Evolutionary conservation across 2,329 filamentous ascomycete species (phyloP).

Genomic region (Endothia cerciana): DNA sequence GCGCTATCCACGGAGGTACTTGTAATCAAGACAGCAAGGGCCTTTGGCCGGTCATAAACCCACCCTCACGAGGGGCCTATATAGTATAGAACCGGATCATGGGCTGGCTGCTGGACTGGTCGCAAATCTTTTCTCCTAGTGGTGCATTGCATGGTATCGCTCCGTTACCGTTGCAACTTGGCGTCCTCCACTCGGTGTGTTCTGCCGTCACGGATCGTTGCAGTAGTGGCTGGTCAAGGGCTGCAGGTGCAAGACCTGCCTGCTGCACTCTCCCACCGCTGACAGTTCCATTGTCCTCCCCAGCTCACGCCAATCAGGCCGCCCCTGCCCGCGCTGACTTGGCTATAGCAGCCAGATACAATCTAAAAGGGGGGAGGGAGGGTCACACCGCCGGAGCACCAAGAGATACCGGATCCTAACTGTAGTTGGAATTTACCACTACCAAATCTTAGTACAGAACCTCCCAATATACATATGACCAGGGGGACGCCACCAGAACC

Average conservation of each 20-base stretch:
- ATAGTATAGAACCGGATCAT: slow-evolving; percentile 3
- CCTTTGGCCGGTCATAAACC: background rate
- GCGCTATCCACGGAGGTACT: no score
- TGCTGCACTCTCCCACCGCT: slow-evolving; percentile 8
- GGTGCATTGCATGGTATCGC: slow-evolving; percentile 23
- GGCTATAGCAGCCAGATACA: background rate
- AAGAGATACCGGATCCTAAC: background rate
- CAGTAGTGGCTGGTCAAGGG: slow-evolving; percentile 27
- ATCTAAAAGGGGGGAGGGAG: background rate
- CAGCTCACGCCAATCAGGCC: background rate
- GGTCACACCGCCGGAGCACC: background rate
- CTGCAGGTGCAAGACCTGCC: slow-evolving; percentile 19
- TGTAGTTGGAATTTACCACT: background rate
- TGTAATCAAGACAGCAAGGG: no score
- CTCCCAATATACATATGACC: background rate
- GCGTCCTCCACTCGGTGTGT: slow-evolving; percentile 29
- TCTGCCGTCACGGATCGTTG: slow-evolving; percentile 23
- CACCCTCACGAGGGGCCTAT: background rate
- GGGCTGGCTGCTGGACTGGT: background rate
- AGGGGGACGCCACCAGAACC: background rate
- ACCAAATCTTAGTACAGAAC: background rate
- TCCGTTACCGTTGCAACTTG: slow-evolving; percentile 22
- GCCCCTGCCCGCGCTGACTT: background rate
- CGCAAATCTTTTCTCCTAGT: background rate
- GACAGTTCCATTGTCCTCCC: slow-evolving; percentile 13